Conservation (phyloP, 805 yeast genomes). For the Hanseniaspora thailandica region DNA sequence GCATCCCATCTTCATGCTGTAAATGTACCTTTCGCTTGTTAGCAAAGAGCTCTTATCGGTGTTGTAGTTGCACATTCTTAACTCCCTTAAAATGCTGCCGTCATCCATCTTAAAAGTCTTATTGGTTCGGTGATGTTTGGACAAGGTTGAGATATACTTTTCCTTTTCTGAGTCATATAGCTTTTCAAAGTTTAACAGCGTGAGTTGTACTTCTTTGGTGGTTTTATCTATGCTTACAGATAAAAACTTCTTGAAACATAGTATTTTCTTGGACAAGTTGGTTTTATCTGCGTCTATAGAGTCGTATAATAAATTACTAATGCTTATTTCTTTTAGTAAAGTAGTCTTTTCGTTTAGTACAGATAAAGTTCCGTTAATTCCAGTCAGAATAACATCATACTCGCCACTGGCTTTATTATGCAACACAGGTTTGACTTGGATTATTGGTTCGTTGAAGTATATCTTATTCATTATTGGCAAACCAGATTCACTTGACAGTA, state of each 20-base stretch:
- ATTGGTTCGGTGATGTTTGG: background rate
- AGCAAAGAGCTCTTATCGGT: background rate
- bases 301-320: constrained; percentile 23
- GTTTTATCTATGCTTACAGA: constrained; percentile 15
- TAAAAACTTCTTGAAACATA: constrained; percentile 23
- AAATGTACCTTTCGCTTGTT: background rate
- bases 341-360: constrained; percentile 19
- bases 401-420: constrained; percentile 2
- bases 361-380: constrained; percentile 47
- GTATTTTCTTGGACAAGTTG: constrained; percentile 22
- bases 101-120: constrained; percentile 1
- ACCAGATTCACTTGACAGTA: constrained; percentile 27
- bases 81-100: background rate
- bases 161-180: background rate
- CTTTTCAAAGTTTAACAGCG: background rate
- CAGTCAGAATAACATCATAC: constrained; percentile 39
- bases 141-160: background rate
- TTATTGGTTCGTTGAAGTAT: constrained; percentile 39
- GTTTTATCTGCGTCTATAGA: constrained; percentile 15
- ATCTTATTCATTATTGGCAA: constrained; percentile 31
- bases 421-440: constrained; percentile 32
- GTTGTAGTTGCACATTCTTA: background rate
- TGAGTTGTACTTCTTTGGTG: background rate
- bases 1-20: background rate
- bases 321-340: constrained; percentile 22